Percentiles rank a stretch among this genome's conserved stretches.
These are phyloP conservation scores for Scutellaria baicalensis DNA, from an alignment of 257 asterid species.

Conservation along the genomic window DNA sequence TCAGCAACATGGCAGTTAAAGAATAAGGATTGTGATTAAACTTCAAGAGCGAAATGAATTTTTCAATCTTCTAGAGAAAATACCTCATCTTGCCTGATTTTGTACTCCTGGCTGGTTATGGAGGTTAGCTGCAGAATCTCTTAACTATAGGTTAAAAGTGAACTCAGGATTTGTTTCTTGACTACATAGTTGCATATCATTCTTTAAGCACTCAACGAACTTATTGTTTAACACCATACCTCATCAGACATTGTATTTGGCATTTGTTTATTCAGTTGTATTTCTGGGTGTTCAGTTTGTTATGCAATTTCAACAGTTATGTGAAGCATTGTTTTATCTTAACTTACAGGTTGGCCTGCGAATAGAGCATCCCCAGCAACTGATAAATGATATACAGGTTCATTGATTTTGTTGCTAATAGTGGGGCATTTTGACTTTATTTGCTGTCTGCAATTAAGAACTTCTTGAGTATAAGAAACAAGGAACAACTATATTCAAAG, in stretches of 20 bases:
- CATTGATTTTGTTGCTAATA: background rate
- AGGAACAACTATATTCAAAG: too few species aligned
- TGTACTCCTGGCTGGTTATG: background rate
- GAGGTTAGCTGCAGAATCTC: background rate
- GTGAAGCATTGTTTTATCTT: background rate
- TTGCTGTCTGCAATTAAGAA: background rate
- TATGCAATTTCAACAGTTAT: background rate
- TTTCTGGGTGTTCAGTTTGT: background rate
- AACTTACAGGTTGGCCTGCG: constrained; percentile 78
- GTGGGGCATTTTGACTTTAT: background rate
- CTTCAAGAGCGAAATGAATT: background rate
- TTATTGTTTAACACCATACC: background rate
- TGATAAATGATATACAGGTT: constrained; percentile 88
- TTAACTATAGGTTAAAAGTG: background rate
- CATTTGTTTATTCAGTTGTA: background rate
- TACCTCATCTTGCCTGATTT: background rate
- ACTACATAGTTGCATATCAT: background rate
- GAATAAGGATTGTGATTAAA: too few species aligned
- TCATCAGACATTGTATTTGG: constrained; percentile 3
- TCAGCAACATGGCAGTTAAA: background rate
- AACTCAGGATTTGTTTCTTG: background rate
- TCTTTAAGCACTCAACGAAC: background rate
- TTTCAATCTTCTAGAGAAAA: background rate
- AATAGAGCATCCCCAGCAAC: constrained; percentile 90
- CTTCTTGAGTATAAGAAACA: background rate